A percentile compares a stretch with the other conserved stretches of the same genome.
Evolutionary conservation across 2,329 filamentous ascomycete genomes (phyloP).

Genomic region (Aplosporella prunicola): DNA sequence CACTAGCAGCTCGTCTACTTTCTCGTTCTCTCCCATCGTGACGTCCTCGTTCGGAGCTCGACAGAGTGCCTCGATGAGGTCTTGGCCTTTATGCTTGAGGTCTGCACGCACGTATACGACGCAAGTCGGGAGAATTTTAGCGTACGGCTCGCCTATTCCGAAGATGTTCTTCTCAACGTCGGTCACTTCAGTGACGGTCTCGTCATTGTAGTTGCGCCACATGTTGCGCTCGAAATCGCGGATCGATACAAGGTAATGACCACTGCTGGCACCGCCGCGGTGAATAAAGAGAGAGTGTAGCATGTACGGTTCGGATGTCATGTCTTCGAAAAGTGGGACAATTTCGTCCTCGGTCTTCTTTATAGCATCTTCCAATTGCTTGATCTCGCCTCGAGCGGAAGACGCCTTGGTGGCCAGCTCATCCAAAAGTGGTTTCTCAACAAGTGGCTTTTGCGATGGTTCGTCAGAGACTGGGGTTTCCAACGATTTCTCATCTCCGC

Average conservation of each 20-base stretch:
- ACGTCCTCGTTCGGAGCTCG: background rate
- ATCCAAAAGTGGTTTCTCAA: no score
- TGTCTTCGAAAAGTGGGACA: constrained; percentile 51
- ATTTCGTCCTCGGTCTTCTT: constrained; percentile 40
- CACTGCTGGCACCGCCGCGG: constrained; percentile 52
- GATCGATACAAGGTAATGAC: constrained; percentile 97
- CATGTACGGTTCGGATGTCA: constrained; percentile 61
- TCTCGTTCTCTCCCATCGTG: no score
- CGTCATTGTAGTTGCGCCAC: constrained; percentile 95
- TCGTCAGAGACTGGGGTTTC: background rate
- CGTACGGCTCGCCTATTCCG: constrained; percentile 5
- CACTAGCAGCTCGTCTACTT: no score
- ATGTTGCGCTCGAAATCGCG: constrained; percentile 71
- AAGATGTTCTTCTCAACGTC: constrained; percentile 10
- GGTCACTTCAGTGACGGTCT: constrained; percentile 57
- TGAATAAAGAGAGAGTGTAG: constrained; percentile 93
- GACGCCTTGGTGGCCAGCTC: constrained; percentile 13
- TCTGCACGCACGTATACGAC: constrained; percentile 10
- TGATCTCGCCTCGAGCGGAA: constrained; percentile 4
- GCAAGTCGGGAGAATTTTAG: constrained; percentile 8
- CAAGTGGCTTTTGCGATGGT: no score
- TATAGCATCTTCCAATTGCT: constrained; percentile 27
- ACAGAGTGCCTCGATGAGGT: constrained; percentile 6
- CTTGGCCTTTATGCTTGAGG: constrained; percentile 3
- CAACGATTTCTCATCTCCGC: background rate